Percentiles rank a stretch among this genome's conserved stretches.
Evolutionary conservation across 2,329 filamentous ascomycete genomes (phyloP).

Genomic region (Fusarium beomiforme): DNA sequence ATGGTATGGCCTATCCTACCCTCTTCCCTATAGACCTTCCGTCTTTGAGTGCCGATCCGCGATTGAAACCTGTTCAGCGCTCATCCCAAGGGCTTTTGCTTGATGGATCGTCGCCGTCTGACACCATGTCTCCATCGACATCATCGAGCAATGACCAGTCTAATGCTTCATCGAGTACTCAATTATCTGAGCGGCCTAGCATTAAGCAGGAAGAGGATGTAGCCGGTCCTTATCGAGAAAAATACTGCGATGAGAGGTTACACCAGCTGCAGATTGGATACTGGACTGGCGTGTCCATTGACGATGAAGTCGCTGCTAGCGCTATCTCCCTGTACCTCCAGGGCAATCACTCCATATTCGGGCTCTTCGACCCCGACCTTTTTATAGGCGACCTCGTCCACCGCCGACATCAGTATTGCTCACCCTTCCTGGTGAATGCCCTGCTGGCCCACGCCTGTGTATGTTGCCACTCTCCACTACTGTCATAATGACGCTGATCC

Average conservation of each 20-base stretch:
- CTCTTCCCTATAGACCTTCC: constrained; percentile 20
- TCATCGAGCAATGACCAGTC: constrained; percentile 3
- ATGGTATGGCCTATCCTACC: constrained; percentile 25
- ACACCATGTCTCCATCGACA: constrained; percentile 18
- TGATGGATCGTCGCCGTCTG: constrained; percentile 15
- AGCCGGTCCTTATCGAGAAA: background rate
- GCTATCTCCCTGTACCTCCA: constrained; percentile 47
- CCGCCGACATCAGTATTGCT: constrained; percentile 42
- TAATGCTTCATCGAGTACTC: constrained; percentile 6
- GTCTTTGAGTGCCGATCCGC: constrained; percentile 7
- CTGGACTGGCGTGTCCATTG: constrained; percentile 48
- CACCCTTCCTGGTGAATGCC: constrained; percentile 46
- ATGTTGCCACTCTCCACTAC: constrained; percentile 10
- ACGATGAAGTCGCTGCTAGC: constrained; percentile 43
- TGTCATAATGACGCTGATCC: background rate
- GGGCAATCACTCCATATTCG: constrained; percentile 49
- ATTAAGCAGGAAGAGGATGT: background rate
- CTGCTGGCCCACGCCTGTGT: constrained; percentile 49
- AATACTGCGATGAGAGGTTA: constrained; percentile 7
- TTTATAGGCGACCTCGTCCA: constrained; percentile 47
- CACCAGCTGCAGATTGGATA: constrained; percentile 37
- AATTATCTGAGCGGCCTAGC: background rate
- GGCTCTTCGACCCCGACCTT: constrained; percentile 47
- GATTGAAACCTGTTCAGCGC: background rate
- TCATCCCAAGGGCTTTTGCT: background rate